phyloP scores from a whole-genome alignment of 2,329 filamentous ascomycete species.

The Escovopsis weberi region DNA sequence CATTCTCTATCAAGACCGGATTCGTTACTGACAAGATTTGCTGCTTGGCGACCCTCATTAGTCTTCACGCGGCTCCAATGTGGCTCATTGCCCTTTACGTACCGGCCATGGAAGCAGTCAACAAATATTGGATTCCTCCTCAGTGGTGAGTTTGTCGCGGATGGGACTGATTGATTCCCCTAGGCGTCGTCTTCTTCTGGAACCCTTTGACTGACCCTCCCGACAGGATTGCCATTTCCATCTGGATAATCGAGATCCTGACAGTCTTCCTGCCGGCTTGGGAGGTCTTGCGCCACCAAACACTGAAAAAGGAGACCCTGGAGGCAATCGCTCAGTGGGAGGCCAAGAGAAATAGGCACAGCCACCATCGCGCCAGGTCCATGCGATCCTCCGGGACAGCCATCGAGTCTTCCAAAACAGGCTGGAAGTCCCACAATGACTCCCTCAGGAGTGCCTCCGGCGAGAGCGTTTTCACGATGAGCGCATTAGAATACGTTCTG shows the following conservation, averaged over 20 bases:
- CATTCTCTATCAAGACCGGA: no score
- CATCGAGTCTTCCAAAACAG: conserved; percentile 14
- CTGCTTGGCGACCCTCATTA: conserved; percentile 12
- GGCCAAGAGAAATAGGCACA: conserved; percentile 16
- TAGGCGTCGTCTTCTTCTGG: no score
- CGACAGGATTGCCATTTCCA: conserved; percentile 32
- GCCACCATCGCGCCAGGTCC: conserved; percentile 8
- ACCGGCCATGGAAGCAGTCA: conserved; percentile 33
- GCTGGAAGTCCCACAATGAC: conserved; percentile 19
- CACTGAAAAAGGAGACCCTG: conserved; percentile 26
- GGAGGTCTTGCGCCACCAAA: conserved; percentile 33
- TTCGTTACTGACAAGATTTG: neutral
- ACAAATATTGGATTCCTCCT: conserved; percentile 39
- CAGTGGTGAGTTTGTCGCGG: conserved; percentile 40
- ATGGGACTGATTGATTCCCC: no score
- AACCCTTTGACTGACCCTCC: neutral
- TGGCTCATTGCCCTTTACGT: conserved; percentile 45
- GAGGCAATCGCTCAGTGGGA: conserved; percentile 31
- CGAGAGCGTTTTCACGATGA: conserved; percentile 41
- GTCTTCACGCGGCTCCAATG: conserved; percentile 48
- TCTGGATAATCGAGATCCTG: conserved; percentile 45
- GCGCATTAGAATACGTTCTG: conserved; percentile 46
- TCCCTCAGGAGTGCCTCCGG: conserved; percentile 12
- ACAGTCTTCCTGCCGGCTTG: conserved; percentile 47
- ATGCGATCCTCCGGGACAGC: conserved; percentile 11